Conservation (phyloP, 768 basidiomycete genomes). For the Chalciporus pseudorubinellus region DNA sequence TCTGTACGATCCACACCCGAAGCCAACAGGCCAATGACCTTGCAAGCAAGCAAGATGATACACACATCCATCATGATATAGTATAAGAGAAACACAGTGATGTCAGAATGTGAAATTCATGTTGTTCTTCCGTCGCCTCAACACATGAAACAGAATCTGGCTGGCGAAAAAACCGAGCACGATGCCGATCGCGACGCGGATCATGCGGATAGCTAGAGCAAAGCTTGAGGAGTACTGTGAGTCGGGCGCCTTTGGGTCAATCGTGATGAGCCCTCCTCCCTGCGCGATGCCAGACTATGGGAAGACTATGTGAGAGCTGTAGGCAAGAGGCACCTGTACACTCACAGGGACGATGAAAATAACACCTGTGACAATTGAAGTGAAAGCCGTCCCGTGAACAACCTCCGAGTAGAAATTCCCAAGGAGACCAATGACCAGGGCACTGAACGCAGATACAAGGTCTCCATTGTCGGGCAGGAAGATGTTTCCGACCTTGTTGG, state of each 20-base stretch:
- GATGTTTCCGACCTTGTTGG: conserved; percentile 60
- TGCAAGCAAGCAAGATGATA: too few species aligned
- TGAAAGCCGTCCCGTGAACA: conserved; percentile 79
- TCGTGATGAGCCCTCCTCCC: conserved; percentile 62
- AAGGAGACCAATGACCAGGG: conserved; percentile 73
- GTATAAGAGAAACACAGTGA: neutral
- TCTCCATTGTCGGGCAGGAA: conserved; percentile 66
- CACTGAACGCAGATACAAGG: conserved; percentile 75
- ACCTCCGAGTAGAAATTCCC: conserved; percentile 81
- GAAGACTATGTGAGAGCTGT: conserved; percentile 15
- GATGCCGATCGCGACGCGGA: conserved; percentile 80
- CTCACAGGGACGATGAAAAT: conserved; percentile 84
- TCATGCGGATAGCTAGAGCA: conserved; percentile 78
- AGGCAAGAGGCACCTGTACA: conserved; percentile 7
- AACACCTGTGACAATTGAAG: conserved; percentile 92
- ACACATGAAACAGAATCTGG: conserved; percentile 71
- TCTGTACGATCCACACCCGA: too few species aligned
- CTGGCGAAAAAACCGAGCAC: conserved; percentile 83
- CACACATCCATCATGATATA: neutral
- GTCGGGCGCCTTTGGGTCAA: conserved; percentile 46
- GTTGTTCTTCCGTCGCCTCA: conserved; percentile 69
- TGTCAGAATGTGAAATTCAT: conserved; percentile 74
- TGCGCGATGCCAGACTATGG: conserved; percentile 71
- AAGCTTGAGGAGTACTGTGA: conserved; percentile 73
- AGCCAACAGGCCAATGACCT: too few species aligned